phyloP scores from a whole-genome alignment of 202 grass and related monocot species.

The Panicum hallii region DNA sequence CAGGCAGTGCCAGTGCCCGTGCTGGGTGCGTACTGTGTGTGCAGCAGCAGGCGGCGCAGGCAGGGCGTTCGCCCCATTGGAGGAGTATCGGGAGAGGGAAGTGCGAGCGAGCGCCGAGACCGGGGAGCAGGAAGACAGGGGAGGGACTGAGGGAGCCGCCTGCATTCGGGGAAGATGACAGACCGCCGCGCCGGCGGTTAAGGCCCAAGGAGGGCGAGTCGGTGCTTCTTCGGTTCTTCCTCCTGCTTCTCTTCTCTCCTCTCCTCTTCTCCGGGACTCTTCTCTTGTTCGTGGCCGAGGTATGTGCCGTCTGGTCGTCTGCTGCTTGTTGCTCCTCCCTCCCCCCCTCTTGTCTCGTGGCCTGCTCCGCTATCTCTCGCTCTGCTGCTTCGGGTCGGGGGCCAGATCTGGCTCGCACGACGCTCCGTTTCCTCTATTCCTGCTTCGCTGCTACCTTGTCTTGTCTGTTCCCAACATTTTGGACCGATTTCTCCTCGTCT shows the following conservation, averaged over 20 bases:
- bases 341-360: background rate
- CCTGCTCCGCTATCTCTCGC: background rate
- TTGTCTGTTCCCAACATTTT: background rate
- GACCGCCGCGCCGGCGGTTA: constrained; percentile 10
- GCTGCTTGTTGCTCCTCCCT: background rate
- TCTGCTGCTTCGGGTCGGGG: no score
- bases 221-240: no score
- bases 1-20: background rate
- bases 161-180: background rate
- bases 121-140: no score
- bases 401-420: constrained; percentile 42
- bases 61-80: background rate
- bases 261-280: no score
- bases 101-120: no score
- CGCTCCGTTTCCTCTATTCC: constrained; percentile 17
- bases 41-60: background rate
- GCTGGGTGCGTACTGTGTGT: no score
- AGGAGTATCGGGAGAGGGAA: background rate
- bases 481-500: background rate
- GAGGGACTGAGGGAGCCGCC: background rate
- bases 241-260: no score
- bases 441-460: background rate
- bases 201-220: background rate
- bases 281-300: constrained; percentile 13
- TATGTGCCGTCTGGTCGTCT: constrained; percentile 22